phyloP scores from a whole-genome alignment of 2,329 filamentous ascomycete genomes.

The Raffaelea albimanens region DNA sequence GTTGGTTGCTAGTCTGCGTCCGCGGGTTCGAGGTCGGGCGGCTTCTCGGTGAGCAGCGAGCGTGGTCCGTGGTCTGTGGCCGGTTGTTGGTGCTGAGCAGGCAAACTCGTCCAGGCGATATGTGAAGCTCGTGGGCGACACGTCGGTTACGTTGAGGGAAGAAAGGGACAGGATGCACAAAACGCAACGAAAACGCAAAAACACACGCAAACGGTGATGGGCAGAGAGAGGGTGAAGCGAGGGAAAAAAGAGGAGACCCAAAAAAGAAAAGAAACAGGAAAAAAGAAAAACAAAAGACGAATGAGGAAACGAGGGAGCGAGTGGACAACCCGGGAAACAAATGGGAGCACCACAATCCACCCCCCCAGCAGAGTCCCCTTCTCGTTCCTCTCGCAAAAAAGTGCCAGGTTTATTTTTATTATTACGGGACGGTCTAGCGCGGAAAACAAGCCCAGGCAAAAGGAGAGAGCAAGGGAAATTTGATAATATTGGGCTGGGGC shows the following conservation, averaged over 20 bases:
- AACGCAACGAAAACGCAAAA: background rate
- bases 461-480: constrained; percentile 8
- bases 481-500: constrained; percentile 5
- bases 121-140: too few relatives aligned
- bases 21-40: too few relatives aligned
- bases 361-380: background rate
- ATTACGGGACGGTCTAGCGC: background rate
- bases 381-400: background rate
- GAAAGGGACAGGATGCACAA: background rate
- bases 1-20: too few relatives aligned
- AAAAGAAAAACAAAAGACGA: constrained; percentile 28
- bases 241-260: constrained; percentile 11
- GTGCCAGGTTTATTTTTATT: constrained; percentile 5
- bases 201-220: constrained; percentile 5
- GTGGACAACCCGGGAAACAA: constrained; percentile 6
- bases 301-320: background rate
- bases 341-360: background rate
- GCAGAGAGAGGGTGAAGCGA: too few relatives aligned
- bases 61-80: too few relatives aligned
- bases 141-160: background rate
- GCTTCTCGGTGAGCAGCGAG: too few relatives aligned
- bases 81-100: too few relatives aligned
- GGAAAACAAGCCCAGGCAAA: background rate
- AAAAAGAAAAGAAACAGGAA: constrained; percentile 23
- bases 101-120: too few relatives aligned